Percentiles rank a stretch among this genome's conserved stretches.
Evolutionary conservation across 352 stramenopile genomes (phyloP).

Genomic region (Phytophthora tubulina): DNA sequence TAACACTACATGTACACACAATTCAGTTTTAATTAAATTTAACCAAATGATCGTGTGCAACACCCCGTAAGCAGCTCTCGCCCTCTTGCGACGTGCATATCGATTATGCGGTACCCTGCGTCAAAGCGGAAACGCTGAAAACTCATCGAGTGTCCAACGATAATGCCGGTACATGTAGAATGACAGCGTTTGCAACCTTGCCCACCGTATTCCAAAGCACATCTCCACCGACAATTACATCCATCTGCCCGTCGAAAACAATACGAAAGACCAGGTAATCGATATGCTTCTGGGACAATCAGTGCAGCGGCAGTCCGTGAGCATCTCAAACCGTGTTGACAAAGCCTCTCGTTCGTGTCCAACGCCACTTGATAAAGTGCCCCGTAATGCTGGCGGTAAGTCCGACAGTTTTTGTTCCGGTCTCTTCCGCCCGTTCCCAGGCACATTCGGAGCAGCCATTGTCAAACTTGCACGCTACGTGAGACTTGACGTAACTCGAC

Average conservation of each 20-base stretch:
- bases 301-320: slow-evolving; percentile 5
- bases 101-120: slow-evolving; percentile 17
- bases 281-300: not conserved
- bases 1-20: not conserved
- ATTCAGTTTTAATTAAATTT: not conserved
- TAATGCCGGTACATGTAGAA: slow-evolving; percentile 1
- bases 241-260: no score
- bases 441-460: slow-evolving; percentile 32
- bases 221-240: not conserved
- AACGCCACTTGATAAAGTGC: slow-evolving; percentile 5
- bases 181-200: not conserved
- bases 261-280: no score
- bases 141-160: slow-evolving; percentile 23
- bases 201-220: not conserved
- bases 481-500: not conserved
- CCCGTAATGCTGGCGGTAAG: no score
- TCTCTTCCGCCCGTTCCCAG: slow-evolving; percentile 13
- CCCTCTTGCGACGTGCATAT: not conserved
- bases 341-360: slow-evolving; percentile 16
- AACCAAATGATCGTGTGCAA: not conserved
- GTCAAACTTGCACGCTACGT: slow-evolving; percentile 20
- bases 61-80: slow-evolving; percentile 3
- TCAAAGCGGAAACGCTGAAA: not conserved
- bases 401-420: slow-evolving; percentile 13
- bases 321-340: not conserved